Percentiles rank a stretch among this genome's conserved stretches.
Evolutionary conservation across 1,284 basidiomycete species (phyloP).

Genomic region (Heterobasidion parviporum): DNA sequence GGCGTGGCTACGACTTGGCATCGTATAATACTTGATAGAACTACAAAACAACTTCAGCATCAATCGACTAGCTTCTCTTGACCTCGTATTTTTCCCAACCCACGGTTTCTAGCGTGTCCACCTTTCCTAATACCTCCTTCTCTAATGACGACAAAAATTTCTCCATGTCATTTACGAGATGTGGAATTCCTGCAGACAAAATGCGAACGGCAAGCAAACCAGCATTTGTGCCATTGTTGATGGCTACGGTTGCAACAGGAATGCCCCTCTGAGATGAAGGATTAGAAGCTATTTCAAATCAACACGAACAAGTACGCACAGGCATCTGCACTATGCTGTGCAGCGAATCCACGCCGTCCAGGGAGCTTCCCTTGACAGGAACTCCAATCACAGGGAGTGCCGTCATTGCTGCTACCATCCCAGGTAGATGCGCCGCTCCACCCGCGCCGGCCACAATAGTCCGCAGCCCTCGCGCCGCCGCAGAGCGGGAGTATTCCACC

Average conservation of each 20-base stretch:
- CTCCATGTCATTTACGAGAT: conserved; percentile 64
- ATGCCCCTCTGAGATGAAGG: conserved; percentile 68
- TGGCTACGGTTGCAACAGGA: conserved; percentile 95
- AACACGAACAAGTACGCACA: conserved; percentile 37
- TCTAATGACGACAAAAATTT: conserved; percentile 72
- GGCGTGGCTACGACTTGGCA: no score
- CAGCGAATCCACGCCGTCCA: conserved; percentile 95
- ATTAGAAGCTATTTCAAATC: not conserved
- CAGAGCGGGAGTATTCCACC: conserved; percentile 76
- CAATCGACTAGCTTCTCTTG: conserved; percentile 17
- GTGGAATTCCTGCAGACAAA: conserved; percentile 67
- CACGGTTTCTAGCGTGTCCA: conserved; percentile 65
- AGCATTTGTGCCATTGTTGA: conserved; percentile 94
- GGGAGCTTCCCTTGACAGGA: conserved; percentile 88
- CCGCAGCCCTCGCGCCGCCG: conserved; percentile 67
- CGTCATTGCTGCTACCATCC: conserved; percentile 97
- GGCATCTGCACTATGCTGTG: conserved; percentile 99
- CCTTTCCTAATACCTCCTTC: conserved; percentile 80
- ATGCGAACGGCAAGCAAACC: conserved; percentile 90
- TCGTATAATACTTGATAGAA: no score
- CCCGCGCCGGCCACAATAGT: conserved; percentile 94
- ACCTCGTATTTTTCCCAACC: conserved; percentile 84
- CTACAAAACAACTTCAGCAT: no score
- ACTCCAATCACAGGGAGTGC: conserved; percentile 92
- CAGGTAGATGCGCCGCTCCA: conserved; percentile 94